Base-by-base conservation (phyloP, 495 filamentous ascomycete species). In the Penicillium chermesinum region DNA sequence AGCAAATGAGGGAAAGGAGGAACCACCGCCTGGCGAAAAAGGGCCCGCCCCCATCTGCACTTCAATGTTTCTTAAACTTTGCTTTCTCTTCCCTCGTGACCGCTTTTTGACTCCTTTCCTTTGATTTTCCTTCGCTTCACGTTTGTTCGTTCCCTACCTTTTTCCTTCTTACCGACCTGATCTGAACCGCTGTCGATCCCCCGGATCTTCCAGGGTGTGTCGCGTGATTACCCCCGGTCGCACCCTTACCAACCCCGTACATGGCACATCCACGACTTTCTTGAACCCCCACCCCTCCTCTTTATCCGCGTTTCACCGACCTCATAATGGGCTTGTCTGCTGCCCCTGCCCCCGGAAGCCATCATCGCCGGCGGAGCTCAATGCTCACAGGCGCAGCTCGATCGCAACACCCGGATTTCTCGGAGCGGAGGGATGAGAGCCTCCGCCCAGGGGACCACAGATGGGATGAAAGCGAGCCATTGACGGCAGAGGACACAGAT, bases 311-410 rank as follows among this genome's bases (percentile, higher is more conserved):
- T 51, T 39, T 52, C 47, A 45, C 19, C 22, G 38, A 27, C 39
- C 25, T 36, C 46, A 69, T 14, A 32, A 69, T 70, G 66, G 63
- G 63, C 50, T 48, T 64, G 35, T 55, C 64, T 17, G 52, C 63
- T 39, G 54, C 61, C 30, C 54, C 64, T 17, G 52, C 63, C 41
- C 53, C 61, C 30, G 58, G 58, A 17, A 65, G 72, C 43, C 79
- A 82, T 58, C 79, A 81, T 45, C 75, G 79, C 42, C 77, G 81
- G 36, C 72, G 80, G 35, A 84, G 80, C 65, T 83, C 79, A 22
- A 64, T 82, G 41, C 72, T 78, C 38, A 74, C 70, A 41, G 63
- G 70, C 34, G 56, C 65, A 20, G 62, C 55, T 37, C 63, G 63
- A 38, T 59, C 69, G 13, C 65, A 63, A 20, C 72, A 70, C 38